These are phyloP conservation scores for Prunus kanzakura DNA, from an alignment of 306 rosid species.

Conservation along the genomic window DNA sequence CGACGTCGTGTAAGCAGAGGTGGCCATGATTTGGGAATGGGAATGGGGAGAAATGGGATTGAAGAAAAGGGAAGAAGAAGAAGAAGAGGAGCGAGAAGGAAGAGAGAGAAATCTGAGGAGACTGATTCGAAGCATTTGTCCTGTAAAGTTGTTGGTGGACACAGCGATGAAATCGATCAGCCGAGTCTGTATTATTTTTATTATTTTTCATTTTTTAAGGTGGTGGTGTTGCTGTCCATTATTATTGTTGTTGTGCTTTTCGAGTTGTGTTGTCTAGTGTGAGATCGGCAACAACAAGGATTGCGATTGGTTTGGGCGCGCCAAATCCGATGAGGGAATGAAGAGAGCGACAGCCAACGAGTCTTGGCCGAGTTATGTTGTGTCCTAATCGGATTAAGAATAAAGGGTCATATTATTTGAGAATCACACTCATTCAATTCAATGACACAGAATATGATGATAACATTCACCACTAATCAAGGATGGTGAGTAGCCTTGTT, in stretches of 20 bases:
- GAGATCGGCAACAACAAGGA: background rate
- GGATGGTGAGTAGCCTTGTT: too few relatives aligned
- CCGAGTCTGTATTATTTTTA: background rate
- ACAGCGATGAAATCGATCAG: background rate
- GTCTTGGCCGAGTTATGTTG: background rate
- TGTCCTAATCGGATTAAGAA: background rate
- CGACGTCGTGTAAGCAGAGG: conserved; percentile 25
- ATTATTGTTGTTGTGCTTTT: background rate
- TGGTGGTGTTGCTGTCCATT: background rate
- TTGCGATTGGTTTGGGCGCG: background rate
- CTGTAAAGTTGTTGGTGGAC: background rate
- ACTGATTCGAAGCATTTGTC: conserved; percentile 9
- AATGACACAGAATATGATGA: too few relatives aligned
- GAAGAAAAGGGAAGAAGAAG: background rate
- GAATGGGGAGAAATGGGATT: background rate
- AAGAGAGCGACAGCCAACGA: background rate
- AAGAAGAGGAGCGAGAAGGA: background rate
- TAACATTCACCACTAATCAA: too few relatives aligned
- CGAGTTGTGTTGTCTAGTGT: background rate
- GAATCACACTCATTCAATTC: too few relatives aligned
- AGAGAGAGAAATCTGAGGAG: background rate
- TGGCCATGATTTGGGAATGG: conserved; percentile 8
- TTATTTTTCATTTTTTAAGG: too few relatives aligned
- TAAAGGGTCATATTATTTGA: too few relatives aligned
- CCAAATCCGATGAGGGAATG: background rate